phyloP scores from a whole-genome alignment of 2,329 filamentous ascomycete genomes.

The Lasiodiplodia hormozganensis region DNA sequence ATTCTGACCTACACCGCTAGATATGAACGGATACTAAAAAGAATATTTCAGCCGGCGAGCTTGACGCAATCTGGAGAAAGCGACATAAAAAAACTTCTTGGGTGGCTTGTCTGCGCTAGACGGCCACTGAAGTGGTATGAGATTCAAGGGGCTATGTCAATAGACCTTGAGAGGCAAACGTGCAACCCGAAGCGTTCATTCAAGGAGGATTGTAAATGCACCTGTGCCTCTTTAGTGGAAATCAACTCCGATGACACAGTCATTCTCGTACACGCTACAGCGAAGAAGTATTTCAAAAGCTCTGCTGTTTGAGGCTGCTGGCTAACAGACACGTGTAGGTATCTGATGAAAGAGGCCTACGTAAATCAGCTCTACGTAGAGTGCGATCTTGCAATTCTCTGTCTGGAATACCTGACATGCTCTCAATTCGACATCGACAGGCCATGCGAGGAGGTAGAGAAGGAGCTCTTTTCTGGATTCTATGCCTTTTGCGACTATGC shows the following conservation, averaged over 20 bases:
- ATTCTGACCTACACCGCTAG: constrained; percentile 31
- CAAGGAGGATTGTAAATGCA: constrained; percentile 38
- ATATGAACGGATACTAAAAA: constrained; percentile 36
- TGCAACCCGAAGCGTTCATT: constrained; percentile 42
- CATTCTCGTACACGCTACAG: not conserved
- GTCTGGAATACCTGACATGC: not conserved
- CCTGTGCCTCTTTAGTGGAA: constrained; percentile 50
- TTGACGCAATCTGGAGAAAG: constrained; percentile 33
- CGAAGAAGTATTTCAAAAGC: not conserved
- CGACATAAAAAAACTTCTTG: constrained; percentile 43
- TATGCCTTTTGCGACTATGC: not conserved
- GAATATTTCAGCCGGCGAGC: constrained; percentile 31
- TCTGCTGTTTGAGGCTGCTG: not conserved
- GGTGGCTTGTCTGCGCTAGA: constrained; percentile 51
- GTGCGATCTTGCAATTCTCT: not conserved
- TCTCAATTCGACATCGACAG: not conserved
- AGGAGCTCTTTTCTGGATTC: not conserved
- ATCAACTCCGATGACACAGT: constrained; percentile 23
- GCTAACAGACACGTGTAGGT: not conserved
- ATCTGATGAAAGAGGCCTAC: not conserved
- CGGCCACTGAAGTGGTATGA: constrained; percentile 52
- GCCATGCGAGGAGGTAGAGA: too few relatives aligned
- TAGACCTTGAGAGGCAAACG: constrained; percentile 37
- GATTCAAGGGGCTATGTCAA: constrained; percentile 47
- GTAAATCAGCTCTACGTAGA: not conserved